These are phyloP conservation scores for Actinomortierella ambigua DNA, from an alignment of 371 early-diverging fungal species.

Conservation along the genomic window DNA sequence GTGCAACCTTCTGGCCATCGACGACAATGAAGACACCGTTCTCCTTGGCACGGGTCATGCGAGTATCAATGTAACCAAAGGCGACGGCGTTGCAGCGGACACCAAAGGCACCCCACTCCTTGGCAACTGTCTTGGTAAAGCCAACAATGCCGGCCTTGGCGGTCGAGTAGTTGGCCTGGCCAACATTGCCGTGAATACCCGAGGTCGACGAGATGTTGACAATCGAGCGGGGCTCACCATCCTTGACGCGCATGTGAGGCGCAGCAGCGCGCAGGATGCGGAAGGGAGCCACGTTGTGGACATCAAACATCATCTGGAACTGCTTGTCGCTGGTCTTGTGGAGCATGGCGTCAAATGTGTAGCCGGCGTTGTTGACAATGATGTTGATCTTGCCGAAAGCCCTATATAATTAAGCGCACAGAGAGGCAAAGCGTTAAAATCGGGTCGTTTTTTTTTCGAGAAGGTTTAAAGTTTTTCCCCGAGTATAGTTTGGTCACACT, in stretches of 20 bases:
- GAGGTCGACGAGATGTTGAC: conserved; percentile 72
- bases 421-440: too few relatives aligned
- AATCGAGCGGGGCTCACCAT: conserved; percentile 49
- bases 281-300: conserved; percentile 75
- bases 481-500: too few relatives aligned
- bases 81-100: conserved; percentile 72
- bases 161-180: conserved; percentile 65
- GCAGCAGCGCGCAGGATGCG: conserved; percentile 70
- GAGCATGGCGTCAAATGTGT: conserved; percentile 72
- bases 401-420: conserved; percentile 20
- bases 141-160: conserved; percentile 65
- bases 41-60: conserved; percentile 74
- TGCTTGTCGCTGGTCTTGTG: conserved; percentile 75
- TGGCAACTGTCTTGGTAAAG: conserved; percentile 66
- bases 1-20: conserved; percentile 68
- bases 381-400: conserved; percentile 73
- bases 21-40: conserved; percentile 67
- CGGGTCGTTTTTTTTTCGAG: too few relatives aligned
- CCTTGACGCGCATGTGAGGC: conserved; percentile 53
- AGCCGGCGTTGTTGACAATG: conserved; percentile 76
- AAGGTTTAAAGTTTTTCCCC: too few relatives aligned
- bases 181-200: conserved; percentile 72
- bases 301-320: conserved; percentile 69
- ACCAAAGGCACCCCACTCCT: conserved; percentile 67
- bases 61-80: conserved; percentile 72